Evolutionary conservation across 768 basidiomycete species (phyloP), one percentile per base, ranked within the genome.

Genomic region (Collybia nuda): DNA sequence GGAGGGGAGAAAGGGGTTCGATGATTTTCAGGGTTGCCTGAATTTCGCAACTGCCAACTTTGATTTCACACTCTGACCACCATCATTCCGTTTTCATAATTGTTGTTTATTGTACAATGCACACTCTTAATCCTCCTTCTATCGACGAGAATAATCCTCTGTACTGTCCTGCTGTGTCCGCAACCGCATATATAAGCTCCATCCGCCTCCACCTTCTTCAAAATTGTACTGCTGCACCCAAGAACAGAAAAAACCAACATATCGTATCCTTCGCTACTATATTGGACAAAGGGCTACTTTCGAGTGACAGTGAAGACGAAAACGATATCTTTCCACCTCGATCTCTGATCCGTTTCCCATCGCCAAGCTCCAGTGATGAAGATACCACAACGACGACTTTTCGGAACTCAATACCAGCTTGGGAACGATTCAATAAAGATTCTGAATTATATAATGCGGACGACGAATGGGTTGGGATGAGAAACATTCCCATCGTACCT

Each of bases 111-210:
- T 23, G 22, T 37, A 38, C 11, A 14, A 47, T 47, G 46, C 23
- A 36, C 2, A 18, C 18, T 32, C 44, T 40, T 22, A 45, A 24
- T 19, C 18, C 51, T 51, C 79, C 78, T 36, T 49, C 71, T 15
- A 60, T 79, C 22, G 80, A 84, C 64, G 61, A 70, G n/a, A 66
- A 77, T 22, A 84, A 85, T 50, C 82, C 83, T 5, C 68, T 78
- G 38, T 84, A 84, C 63, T 84, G 82, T 53, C 81, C 82, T 12
- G 57, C 70, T 19, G 50, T 82, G 8, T 65, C 79, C 47, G 76
- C 80, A 9, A 63, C 70, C 43, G 61, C 68, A 23, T 84, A 77
- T 60, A 65, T 82, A 48, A 62, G 72, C 46, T 71, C 67, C 45
- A 63, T 84, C 21, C 75, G 75, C n/a, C 66, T 62, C 35, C 58